Evolutionary conservation across 2,329 filamentous ascomycete genomes (phyloP), one percentile per base, ranked within the genome.

Genomic region (Xylaria sp.): DNA sequence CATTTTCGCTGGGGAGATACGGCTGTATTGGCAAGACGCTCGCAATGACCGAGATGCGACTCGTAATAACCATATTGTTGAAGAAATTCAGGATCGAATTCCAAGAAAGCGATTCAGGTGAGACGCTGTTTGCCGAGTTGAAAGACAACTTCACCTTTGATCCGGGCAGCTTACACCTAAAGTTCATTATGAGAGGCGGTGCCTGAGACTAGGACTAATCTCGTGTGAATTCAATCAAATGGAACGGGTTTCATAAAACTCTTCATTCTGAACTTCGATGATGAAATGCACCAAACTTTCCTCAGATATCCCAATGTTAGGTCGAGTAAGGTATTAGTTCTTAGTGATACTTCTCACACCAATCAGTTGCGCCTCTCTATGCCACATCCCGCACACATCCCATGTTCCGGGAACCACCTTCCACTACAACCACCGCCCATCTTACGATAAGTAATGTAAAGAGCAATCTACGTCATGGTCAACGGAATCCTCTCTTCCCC

Each of bases 21-120:
- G 65, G 61, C 20, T 74, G 73, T 44, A 59, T 73, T 9, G 73
- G 73, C 12, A 71, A 70, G 23, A 31, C 60, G 1, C 67, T 74
- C 13, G 73, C 73, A 0, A 73, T 74, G 72, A 69, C 28, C 1
- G 69, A 74, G 37, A 67, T 73, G 69, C 66, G 72, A 12, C 56
- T 74, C 37, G 69, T 73, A 1, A 70, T 73, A 23, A 67, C 70
- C 12, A 12, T 70, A 12, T 44, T 74, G 23, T 25, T 74, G 9
- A 70, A 59, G 41, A 70, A 60, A 41, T 74, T 74, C 44, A 23
- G 69, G 55, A 60, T 74, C 13, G 60, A 44, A 10, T 73, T 74
- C 9, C 51, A 44, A 39, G 69, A 31, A 6, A 37, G 51, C 28
- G 71, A 71, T 31, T 62, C 52, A 12, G 72, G 73, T 1, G 65